phyloP scores from a whole-genome alignment of 805 yeast species.

The Sporopachydermia lactativora region DNA sequence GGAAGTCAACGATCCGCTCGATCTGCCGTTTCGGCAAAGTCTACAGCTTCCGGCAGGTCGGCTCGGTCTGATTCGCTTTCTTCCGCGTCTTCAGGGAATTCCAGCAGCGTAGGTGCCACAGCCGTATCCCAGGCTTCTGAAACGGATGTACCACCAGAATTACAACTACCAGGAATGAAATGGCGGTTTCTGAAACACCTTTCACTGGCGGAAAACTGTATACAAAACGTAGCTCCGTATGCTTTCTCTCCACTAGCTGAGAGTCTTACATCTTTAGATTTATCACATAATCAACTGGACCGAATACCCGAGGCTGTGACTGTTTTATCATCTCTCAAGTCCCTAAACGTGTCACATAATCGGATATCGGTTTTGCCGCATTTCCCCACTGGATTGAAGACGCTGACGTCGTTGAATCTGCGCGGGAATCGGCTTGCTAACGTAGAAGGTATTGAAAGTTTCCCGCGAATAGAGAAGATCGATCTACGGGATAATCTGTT shows the following conservation, averaged over 20 bases:
- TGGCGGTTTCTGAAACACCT: conserved; percentile 28
- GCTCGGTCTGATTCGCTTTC: conserved; percentile 6
- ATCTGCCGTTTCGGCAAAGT: conserved; percentile 2
- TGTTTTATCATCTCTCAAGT: conserved; percentile 35
- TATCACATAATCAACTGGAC: conserved; percentile 38
- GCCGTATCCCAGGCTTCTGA: conserved; percentile 4
- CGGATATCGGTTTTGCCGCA: neutral
- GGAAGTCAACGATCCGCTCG: neutral
- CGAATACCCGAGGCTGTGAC: conserved; percentile 40
- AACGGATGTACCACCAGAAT: neutral
- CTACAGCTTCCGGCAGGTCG: conserved; percentile 1
- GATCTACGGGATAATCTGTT: neutral
- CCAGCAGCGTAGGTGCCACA: too few species aligned
- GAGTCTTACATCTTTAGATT: conserved; percentile 30
- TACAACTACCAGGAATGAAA: conserved; percentile 9
- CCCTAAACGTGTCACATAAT: conserved; percentile 44
- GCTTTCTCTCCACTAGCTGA: conserved; percentile 19
- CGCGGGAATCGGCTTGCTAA: neutral
- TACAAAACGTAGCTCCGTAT: conserved; percentile 18
- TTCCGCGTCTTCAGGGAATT: conserved; percentile 6
- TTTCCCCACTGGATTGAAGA: conserved; percentile 6
- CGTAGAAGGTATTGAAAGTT: neutral
- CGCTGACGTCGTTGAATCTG: conserved; percentile 8
- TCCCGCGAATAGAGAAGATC: neutral
- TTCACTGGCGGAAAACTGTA: conserved; percentile 26